Percentiles rank a stretch among this genome's conserved stretches.
Conservation (phyloP, 2,329 filamentous ascomycete species). For the Penicillium capsulatum region DNA sequence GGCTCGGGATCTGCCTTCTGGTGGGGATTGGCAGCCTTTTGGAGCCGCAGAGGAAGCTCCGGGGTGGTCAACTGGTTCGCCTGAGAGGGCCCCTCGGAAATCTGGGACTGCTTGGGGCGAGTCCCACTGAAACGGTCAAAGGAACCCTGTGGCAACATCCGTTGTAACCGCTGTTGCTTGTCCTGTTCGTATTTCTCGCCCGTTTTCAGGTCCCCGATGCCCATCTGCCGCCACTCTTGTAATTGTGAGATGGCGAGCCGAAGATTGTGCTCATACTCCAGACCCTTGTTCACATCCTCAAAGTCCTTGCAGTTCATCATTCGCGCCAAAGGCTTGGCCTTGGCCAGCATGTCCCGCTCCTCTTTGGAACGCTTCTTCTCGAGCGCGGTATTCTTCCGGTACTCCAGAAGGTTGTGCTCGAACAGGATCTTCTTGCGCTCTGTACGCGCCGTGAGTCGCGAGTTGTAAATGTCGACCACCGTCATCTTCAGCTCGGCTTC, state of each 20-base stretch:
- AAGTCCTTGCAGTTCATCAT: slow-evolving; percentile 97
- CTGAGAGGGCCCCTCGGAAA: slow-evolving; percentile 68
- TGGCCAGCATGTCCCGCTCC: slow-evolving; percentile 83
- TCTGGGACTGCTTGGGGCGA: slow-evolving; percentile 64
- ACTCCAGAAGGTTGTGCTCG: slow-evolving; percentile 89
- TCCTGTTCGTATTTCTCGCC: slow-evolving; percentile 93
- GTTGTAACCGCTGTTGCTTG: slow-evolving; percentile 69
- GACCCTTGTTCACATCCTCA: slow-evolving; percentile 74
- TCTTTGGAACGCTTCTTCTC: slow-evolving; percentile 98
- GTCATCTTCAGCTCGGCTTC: slow-evolving; percentile 98
- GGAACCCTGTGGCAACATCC: slow-evolving; percentile 64
- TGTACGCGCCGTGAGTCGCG: slow-evolving; percentile 79
- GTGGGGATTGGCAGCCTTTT: slow-evolving; percentile 36
- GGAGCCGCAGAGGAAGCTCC: slow-evolving; percentile 65
- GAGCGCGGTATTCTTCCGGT: slow-evolving; percentile 79
- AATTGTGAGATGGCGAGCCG: slow-evolving; percentile 84
- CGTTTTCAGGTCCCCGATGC: slow-evolving; percentile 76
- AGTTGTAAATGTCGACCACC: slow-evolving; percentile 98
- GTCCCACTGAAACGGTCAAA: slow-evolving; percentile 78
- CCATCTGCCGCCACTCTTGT: slow-evolving; percentile 85
- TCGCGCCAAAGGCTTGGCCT: slow-evolving; percentile 89
- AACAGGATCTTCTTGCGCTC: slow-evolving; percentile 97
- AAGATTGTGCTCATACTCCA: slow-evolving; percentile 87
- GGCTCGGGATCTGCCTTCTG: slow-evolving; percentile 31
- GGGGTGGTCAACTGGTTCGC: slow-evolving; percentile 73